A percentile compares a stretch with the other conserved stretches of the same genome.
Conservation (phyloP, 495 filamentous ascomycete species). For the Penicillium pulvis region DNA sequence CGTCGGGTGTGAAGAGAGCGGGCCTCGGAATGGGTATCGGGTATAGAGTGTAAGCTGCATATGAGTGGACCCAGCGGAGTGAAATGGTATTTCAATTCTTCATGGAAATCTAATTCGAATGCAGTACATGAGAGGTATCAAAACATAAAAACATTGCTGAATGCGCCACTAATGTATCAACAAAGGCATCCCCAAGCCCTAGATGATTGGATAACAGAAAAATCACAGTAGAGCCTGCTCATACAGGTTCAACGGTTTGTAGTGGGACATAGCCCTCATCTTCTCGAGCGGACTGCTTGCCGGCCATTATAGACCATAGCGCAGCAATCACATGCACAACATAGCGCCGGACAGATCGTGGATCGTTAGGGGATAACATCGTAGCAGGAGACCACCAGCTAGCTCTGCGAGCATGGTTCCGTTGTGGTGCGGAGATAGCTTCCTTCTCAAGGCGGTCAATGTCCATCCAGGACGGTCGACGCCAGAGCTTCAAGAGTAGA, state of each 20-base stretch:
- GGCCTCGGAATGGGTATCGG: no score
- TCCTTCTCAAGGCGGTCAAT: conserved; percentile 63
- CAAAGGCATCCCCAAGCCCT: conserved; percentile 1
- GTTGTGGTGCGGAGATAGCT: conserved; percentile 15
- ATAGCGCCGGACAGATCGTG: conserved; percentile 23
- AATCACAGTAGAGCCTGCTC: conserved; percentile 2
- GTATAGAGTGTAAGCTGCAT: no score
- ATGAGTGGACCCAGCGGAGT: not conserved
- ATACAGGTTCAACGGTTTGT: conserved; percentile 46
- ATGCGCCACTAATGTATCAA: not conserved
- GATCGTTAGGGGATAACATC: conserved; percentile 25
- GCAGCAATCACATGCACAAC: conserved; percentile 18
- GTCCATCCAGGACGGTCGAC: conserved; percentile 85
- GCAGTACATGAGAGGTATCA: not conserved
- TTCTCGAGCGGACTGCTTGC: conserved; percentile 25
- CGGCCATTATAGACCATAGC: conserved; percentile 34
- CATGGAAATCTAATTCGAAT: not conserved
- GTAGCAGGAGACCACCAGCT: conserved; percentile 38
- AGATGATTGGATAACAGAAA: not conserved
- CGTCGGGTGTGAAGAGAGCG: no score
- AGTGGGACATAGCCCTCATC: conserved; percentile 50
- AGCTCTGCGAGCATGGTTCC: conserved; percentile 18
- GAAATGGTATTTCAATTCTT: not conserved
- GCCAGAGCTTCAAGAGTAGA: conserved; percentile 85
- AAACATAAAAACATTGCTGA: not conserved